Base-by-base conservation (phyloP, 1,139 yeast genomes). In the Yamadazyma sp. region DNA sequence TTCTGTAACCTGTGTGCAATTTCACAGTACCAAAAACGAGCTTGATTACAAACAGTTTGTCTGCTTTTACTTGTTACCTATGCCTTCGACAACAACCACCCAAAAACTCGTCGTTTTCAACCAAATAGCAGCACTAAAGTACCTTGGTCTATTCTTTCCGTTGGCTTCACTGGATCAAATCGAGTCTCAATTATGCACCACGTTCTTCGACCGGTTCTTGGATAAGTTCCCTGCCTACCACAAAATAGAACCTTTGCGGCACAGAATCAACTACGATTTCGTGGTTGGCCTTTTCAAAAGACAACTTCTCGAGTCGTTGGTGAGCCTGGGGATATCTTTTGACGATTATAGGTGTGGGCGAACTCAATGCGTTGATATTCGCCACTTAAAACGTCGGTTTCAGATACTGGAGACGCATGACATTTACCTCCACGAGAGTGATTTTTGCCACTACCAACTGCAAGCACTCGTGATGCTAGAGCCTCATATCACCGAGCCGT, bases 351-450 rank as follows among this genome's bases (percentile, higher is more conserved):
- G 51, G 30, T 23, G 12, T 1, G 40, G 40, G 5, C n/a, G n/a
- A 2, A 8, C 20, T 3, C 9, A 6, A 5, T 39, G 22, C 7
- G 7, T 33, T 5, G 27, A 40, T 18, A 22, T 39, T 6, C 16
- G 20, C 2, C 20, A 12, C 1, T 26, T 43, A 14, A 24, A 27
- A 15, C 26, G 29, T 10, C 18, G 50, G 12, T 45, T 34, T 28
- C 37, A 41, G 6, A 14, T 49, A 5, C 41, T 41, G 9, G 11
- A n/a, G 1, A 17, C 36, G 24, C 33, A 18, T 14, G 18, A 32
- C 5, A 34, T 46, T 4, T 36, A 33, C 31, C 39, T 50, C 18
- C 54, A 50, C 28, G 51, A 47, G 26, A 33, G 47, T 36, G 54
- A 50, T 29, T 50, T 44, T 25, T 17, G 34, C 4, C 39, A 42